Percentiles rank a stretch among this genome's conserved stretches.
Conservation (phyloP, 495 filamentous ascomycete species). For the Xylaria cubensis region DNA sequence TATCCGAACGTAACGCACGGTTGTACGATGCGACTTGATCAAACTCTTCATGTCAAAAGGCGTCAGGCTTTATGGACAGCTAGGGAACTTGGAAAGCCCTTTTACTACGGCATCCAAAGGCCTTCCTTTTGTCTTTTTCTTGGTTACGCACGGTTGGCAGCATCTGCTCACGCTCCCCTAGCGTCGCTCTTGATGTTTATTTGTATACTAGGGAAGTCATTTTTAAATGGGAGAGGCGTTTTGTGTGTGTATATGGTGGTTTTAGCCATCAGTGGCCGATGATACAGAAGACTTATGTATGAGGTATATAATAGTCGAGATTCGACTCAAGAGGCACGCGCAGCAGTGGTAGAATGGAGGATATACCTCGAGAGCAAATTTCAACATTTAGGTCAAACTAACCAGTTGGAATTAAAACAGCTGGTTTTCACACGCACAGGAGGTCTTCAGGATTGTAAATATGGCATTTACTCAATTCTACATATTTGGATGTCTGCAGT, state of each 20-base stretch:
- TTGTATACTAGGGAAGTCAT: conserved; percentile 22
- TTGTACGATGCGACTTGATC: conserved; percentile 28
- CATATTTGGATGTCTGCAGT: conserved; percentile 11
- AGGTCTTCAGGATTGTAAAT: conserved; percentile 5
- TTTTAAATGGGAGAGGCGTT: conserved; percentile 11
- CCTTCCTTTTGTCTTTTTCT: conserved; percentile 18
- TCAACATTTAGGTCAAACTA: conserved; percentile 18
- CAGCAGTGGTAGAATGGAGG: conserved; percentile 19
- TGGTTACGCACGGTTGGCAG: conserved; percentile 14
- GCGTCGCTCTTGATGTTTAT: conserved; percentile 12
- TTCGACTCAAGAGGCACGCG: neutral
- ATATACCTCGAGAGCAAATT: conserved; percentile 27
- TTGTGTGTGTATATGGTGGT: neutral
- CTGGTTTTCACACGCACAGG: conserved; percentile 8
- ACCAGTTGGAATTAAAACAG: conserved; percentile 5
- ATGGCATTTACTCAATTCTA: conserved; percentile 20
- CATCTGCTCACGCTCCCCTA: conserved; percentile 9
- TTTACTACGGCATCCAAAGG: conserved; percentile 33
- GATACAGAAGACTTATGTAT: conserved; percentile 17
- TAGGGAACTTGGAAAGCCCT: conserved; percentile 26
- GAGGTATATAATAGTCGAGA: conserved; percentile 25
- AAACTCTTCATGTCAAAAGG: conserved; percentile 31
- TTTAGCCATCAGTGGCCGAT: conserved; percentile 8
- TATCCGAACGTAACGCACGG: conserved; percentile 14
- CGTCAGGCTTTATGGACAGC: conserved; percentile 32